Conservation (phyloP, 371 early-diverging fungal species). For the Lichtheimia hyalospora region DNA sequence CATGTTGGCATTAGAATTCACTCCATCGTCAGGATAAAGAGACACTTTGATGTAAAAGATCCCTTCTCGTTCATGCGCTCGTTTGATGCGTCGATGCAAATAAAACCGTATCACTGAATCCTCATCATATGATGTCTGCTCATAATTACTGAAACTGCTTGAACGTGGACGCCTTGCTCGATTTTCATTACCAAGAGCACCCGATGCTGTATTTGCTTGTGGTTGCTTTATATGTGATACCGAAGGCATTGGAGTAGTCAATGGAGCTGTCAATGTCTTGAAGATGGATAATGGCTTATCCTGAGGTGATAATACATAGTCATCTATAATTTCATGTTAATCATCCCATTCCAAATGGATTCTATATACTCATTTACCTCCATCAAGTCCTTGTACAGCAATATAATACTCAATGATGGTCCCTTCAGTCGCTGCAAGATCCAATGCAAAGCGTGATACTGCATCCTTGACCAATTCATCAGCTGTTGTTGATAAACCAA, state of each 20-base stretch:
- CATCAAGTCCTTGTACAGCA: constrained; percentile 60
- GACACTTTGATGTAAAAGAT: constrained; percentile 45
- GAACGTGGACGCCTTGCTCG: constrained; percentile 27
- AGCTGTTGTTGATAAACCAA: constrained; percentile 41
- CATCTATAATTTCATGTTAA: constrained; percentile 31
- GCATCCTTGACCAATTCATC: constrained; percentile 55
- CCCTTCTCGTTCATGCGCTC: constrained; percentile 39
- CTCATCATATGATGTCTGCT: constrained; percentile 42
- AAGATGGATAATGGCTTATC: constrained; percentile 63
- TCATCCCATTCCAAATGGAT: background rate
- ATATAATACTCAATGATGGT: constrained; percentile 47
- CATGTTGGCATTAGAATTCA: background rate
- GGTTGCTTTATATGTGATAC: constrained; percentile 29
- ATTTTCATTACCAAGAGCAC: constrained; percentile 8
- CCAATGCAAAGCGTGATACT: constrained; percentile 33
- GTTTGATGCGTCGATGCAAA: constrained; percentile 42
- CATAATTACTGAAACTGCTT: constrained; percentile 45
- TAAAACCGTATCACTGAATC: constrained; percentile 47
- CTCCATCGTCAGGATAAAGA: constrained; percentile 33
- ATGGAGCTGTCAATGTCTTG: constrained; percentile 55
- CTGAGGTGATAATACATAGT: constrained; percentile 51
- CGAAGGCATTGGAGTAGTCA: constrained; percentile 63
- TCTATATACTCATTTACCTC: constrained; percentile 35
- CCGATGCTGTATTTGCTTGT: constrained; percentile 18
- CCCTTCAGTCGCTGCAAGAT: constrained; percentile 21